phyloP scores from a whole-genome alignment of 1,284 basidiomycete genomes.

The Afroboletus lepidellus region DNA sequence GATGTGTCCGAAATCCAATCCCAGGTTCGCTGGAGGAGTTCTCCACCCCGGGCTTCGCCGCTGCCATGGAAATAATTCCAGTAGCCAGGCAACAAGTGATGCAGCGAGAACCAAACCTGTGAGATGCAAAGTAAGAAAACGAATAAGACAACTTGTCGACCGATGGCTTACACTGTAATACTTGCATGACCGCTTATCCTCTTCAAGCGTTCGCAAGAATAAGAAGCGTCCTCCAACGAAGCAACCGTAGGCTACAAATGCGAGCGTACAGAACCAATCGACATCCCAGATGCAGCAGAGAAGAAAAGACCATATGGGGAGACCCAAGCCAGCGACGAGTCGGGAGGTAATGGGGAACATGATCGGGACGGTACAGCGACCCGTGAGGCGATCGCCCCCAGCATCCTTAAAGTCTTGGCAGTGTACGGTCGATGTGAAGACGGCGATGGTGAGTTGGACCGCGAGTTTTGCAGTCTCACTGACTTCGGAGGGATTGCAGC shows the following conservation, averaged over 20 bases:
- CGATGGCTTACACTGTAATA: constrained; percentile 32
- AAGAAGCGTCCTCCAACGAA: constrained; percentile 31
- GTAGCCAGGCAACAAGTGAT: constrained; percentile 33
- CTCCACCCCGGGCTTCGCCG: constrained; percentile 7
- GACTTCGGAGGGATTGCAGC: constrained; percentile 12
- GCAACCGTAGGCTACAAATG: constrained; percentile 28
- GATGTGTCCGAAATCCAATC: constrained; percentile 11
- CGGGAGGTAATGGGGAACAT: constrained; percentile 30
- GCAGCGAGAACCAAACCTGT: constrained; percentile 34
- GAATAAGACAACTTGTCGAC: not conserved
- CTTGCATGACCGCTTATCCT: constrained; percentile 32
- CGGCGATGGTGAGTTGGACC: constrained; percentile 25
- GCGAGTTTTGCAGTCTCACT: constrained; percentile 24
- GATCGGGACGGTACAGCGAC: constrained; percentile 38
- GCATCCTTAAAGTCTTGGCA: constrained; percentile 42
- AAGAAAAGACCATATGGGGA: constrained; percentile 24
- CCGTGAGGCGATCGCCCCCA: constrained; percentile 34
- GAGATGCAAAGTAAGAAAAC: not conserved
- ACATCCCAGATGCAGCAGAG: constrained; percentile 28
- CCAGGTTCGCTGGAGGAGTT: constrained; percentile 24
- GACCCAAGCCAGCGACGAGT: constrained; percentile 22
- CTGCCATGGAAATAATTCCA: constrained; percentile 32
- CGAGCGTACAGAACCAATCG: constrained; percentile 18
- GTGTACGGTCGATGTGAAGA: constrained; percentile 38
- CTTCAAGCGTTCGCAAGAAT: constrained; percentile 17